Evolutionary conservation across 345 rosid species (phyloP).

Genomic region (Eucalyptus erythrocorys): DNA sequence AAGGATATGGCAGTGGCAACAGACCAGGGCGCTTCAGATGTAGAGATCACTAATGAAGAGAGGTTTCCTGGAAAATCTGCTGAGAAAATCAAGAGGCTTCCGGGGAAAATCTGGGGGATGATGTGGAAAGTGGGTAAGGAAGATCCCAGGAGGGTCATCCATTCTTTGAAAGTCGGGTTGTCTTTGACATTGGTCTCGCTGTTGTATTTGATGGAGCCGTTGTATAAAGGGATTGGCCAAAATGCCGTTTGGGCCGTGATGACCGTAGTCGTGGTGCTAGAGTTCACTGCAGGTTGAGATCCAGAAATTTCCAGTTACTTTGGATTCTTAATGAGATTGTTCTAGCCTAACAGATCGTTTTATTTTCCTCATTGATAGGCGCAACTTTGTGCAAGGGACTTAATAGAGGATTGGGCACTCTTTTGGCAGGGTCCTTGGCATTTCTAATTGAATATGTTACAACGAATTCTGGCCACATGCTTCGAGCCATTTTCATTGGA

Average conservation of each 20-base stretch:
- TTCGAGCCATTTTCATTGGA: conserved; percentile 70
- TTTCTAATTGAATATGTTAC: conserved; percentile 57
- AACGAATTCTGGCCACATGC: conserved; percentile 29
- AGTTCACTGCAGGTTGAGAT: conserved; percentile 53
- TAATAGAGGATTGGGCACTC: conserved; percentile 73
- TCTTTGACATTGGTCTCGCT: conserved; percentile 62
- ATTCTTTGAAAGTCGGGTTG: conserved; percentile 73
- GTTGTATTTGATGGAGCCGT: conserved; percentile 49
- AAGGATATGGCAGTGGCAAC: background rate
- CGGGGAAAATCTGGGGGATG: background rate
- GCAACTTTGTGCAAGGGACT: conserved; percentile 83
- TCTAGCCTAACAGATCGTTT: background rate
- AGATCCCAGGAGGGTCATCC: conserved; percentile 63
- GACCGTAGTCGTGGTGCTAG: conserved; percentile 85
- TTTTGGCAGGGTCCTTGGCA: conserved; percentile 62
- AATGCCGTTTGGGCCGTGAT: conserved; percentile 76
- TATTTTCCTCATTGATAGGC: conserved; percentile 17
- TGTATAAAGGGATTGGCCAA: conserved; percentile 46
- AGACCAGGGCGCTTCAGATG: background rate
- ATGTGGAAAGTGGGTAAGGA: conserved; percentile 48
- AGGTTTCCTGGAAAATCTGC: background rate
- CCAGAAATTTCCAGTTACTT: background rate
- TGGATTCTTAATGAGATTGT: background rate
- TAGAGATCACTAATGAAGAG: background rate
- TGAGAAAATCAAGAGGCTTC: conserved; percentile 24